Conservation (phyloP, 2,329 filamentous ascomycete species). For the Cordyceps javanica region DNA sequence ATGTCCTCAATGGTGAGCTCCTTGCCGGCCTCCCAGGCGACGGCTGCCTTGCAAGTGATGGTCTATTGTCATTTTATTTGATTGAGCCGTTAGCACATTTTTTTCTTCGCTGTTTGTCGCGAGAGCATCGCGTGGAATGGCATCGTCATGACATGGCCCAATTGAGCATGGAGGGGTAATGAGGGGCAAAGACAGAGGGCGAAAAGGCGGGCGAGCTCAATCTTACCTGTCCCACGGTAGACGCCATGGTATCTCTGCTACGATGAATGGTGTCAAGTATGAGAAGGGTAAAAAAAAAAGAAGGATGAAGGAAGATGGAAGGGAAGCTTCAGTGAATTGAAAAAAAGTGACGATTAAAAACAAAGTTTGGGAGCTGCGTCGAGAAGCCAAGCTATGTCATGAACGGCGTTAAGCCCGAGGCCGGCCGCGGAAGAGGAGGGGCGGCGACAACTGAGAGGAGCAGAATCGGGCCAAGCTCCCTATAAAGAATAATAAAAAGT, state of each 20-base stretch:
- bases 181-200: slow-evolving; percentile 18
- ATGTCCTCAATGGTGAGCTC: slow-evolving; percentile 84
- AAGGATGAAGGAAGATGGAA: neutral
- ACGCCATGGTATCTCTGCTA: slow-evolving; percentile 34
- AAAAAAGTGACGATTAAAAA: neutral
- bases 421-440: too few species aligned
- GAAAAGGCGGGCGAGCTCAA: too few species aligned
- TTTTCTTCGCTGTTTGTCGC: neutral
- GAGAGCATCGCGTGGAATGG: neutral
- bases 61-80: slow-evolving; percentile 53
- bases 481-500: too few species aligned
- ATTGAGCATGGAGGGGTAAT: slow-evolving; percentile 20
- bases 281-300: neutral
- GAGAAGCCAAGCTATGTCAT: neutral
- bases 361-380: neutral
- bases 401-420: slow-evolving; percentile 7
- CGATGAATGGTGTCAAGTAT: neutral
- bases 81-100: neutral
- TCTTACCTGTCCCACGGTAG: slow-evolving; percentile 46
- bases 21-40: slow-evolving; percentile 95
- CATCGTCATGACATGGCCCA: slow-evolving; percentile 1
- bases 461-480: too few species aligned
- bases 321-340: too few species aligned
- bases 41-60: slow-evolving; percentile 94
- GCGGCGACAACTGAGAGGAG: too few species aligned